Evolutionary conservation across 225 moss, liverwort and hornwort species (phyloP), one percentile per base, ranked within the genome.

Genomic region (Marchantia paleacea): DNA sequence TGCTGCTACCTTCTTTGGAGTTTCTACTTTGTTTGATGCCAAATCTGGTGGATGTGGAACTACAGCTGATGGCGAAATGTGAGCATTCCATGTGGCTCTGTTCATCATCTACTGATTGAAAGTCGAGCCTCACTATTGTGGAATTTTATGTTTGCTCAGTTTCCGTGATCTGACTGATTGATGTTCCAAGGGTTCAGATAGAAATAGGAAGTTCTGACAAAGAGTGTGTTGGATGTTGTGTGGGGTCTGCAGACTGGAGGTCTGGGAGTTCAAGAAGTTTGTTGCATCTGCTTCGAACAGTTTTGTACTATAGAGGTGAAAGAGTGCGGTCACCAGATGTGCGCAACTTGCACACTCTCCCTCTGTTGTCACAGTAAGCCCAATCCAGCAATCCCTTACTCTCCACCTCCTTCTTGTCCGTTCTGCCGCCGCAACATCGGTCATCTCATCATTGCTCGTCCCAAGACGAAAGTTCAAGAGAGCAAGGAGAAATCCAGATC

Each of bases 241-340:
- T 53, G 0, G 69, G 53, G 15, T 14, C 20, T 72, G 76, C 88
- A 90, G 90, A 83, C 58, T 16, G 86, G 83, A 80, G 85, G 83
- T 72, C 26, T 84, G 78, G 84, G 78, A 16, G 77, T 82, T 14
- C 83, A 84, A 64, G 88, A 90, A 28, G 82, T 90, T 5, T 90
- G 90, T 69, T 88, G 86, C 62, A 90, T 90, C 55, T 90, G 90
- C 85, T 90, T 88, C 57, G 90, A 90, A 81, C 75, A 90, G 12
- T 82, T 85, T 69, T 90, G 90, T 70, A 90, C 90, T 10, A 86
- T 90, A 16, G 90, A 90, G 78, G 88, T 90, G 51, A 83, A 80
- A 76, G 90, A 90, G 69, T 90, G 90, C 69, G 90, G 90, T 50
- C 90, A 90, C 52, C 90, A 90, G 72, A 90, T 90, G 90, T 90